Evolutionary conservation across 2,329 filamentous ascomycete genomes (phyloP), one percentile per base, ranked within the genome.

Genomic region (Ceratocystis smalleyi): DNA sequence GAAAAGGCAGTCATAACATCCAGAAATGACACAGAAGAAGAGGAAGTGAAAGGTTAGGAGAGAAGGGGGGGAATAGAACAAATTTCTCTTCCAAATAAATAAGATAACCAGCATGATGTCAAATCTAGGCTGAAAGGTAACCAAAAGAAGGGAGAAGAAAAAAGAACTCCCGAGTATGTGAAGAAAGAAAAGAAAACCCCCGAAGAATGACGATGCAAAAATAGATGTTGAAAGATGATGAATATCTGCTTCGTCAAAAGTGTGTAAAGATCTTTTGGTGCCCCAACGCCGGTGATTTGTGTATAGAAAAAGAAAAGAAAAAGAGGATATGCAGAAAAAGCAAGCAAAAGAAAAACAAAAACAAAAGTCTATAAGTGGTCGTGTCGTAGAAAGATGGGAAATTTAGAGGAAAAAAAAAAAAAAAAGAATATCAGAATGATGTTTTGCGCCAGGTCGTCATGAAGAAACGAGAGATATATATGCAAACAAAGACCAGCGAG

Each of bases 271-370:
- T 35, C n/a, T 57, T 57, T 57, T 57, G 12, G 27, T 57, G 54
- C 54, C 54, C 54, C 54, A 54, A 64, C 30, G 32, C 40, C 45
- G 10, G 54, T 57, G 54, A 30, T 22, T 43, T 43, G 40, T 57
- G 32, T 59, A 61, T 66, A 40, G 12, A 19, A 43, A 59, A 45
- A 8, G n/a, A n/a, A n/a, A n/a, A n/a, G n/a, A n/a, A 43, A 63
- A 43, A 45, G 24, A 64, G 10, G 47, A 24, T 7, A 62, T 24
- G 30, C 30, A 57, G 3, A 65, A 59, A 59, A 43, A 47, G 2
- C 19, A 47, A 62, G 19, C 15, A 27, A 35, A 62, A 17, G 68
- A 69, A 70, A 68, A 68, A 70, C 70, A 69, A 65, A 59, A n/a
- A n/a, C 19, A 47, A 62, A 71, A 69, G 64, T 63, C 54, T 57